A percentile compares a stretch with the other conserved stretches of the same genome.
phyloP scores from a whole-genome alignment of 768 basidiomycete species.

The Lactifluus rugatus region DNA sequence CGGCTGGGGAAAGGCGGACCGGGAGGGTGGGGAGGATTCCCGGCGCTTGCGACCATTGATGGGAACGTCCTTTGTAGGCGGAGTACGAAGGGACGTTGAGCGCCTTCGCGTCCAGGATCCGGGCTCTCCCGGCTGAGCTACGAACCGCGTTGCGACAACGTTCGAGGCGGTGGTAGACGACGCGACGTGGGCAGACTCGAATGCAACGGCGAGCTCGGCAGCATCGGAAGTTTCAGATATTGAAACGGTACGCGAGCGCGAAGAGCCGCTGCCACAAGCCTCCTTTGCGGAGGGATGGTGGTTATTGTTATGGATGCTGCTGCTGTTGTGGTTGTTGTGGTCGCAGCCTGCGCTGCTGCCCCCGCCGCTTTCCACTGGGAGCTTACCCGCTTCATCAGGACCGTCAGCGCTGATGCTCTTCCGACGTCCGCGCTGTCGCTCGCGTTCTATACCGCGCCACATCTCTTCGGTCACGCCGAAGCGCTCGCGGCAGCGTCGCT shows the following conservation, averaged over 20 bases:
- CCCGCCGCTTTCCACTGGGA: background rate
- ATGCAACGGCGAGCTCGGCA: background rate
- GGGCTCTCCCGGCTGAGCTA: background rate
- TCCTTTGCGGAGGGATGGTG: background rate
- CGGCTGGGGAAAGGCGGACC: background rate
- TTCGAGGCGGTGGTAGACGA: background rate
- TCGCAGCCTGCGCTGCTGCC: background rate
- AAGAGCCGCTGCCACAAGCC: background rate
- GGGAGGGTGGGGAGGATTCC: slow-evolving; percentile 6
- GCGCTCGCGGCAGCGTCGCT: slow-evolving; percentile 17
- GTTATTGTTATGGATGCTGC: no score
- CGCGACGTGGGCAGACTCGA: background rate
- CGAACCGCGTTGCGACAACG: background rate
- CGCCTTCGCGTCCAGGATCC: slow-evolving; percentile 6
- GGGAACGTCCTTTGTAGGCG: background rate
- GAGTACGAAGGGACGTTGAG: slow-evolving; percentile 1
- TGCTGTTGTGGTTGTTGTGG: no score
- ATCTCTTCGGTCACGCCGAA: slow-evolving; percentile 18
- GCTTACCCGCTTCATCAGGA: background rate
- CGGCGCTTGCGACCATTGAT: slow-evolving; percentile 1
- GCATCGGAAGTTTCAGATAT: slow-evolving; percentile 7
- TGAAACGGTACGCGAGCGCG: slow-evolving; percentile 11
- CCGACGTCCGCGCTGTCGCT: slow-evolving; percentile 13
- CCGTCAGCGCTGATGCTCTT: slow-evolving; percentile 13
- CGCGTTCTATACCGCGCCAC: slow-evolving; percentile 15